Evolutionary conservation across 148 eudicot genomes (phyloP).

Genomic region (Fallopia convolvulus): DNA sequence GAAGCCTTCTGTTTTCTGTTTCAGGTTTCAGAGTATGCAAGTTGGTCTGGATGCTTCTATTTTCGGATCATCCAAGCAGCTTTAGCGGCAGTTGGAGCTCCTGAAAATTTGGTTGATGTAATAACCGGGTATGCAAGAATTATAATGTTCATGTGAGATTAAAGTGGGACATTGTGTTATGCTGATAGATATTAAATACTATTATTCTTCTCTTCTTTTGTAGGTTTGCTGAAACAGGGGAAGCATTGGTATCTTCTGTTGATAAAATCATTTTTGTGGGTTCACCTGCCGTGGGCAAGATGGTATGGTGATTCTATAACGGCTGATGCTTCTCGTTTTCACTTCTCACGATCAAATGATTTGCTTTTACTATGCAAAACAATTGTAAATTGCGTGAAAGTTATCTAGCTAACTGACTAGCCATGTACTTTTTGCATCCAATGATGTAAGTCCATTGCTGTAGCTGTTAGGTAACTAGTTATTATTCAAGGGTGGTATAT

Average conservation of each 20-base stretch:
- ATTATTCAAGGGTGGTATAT: neutral
- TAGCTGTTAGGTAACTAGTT: neutral
- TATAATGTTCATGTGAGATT: neutral
- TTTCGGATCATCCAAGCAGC: conserved; percentile 90
- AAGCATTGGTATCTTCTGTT: conserved; percentile 91
- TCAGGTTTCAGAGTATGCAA: conserved; percentile 96
- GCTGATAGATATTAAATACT: conserved; percentile 11
- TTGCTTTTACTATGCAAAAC: neutral
- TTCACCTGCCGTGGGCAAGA: conserved; percentile 93
- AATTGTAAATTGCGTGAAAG: neutral
- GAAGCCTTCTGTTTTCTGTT: conserved; percentile 6
- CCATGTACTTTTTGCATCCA: neutral
- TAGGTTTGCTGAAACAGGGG: conserved; percentile 99
- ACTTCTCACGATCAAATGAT: neutral
- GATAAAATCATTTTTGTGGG: conserved; percentile 99
- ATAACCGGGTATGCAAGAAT: conserved; percentile 63
- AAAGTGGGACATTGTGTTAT: neutral
- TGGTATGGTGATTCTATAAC: conserved; percentile 35
- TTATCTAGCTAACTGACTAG: neutral
- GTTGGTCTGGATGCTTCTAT: conserved; percentile 99
- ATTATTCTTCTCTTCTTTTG: conserved; percentile 13
- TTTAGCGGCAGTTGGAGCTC: conserved; percentile 98
- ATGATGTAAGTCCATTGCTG: neutral
- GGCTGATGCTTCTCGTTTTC: neutral
- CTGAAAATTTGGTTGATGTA: conserved; percentile 96